Conservation (phyloP, 345 rosid genomes). For the Xanthoceras sorbifolium region DNA sequence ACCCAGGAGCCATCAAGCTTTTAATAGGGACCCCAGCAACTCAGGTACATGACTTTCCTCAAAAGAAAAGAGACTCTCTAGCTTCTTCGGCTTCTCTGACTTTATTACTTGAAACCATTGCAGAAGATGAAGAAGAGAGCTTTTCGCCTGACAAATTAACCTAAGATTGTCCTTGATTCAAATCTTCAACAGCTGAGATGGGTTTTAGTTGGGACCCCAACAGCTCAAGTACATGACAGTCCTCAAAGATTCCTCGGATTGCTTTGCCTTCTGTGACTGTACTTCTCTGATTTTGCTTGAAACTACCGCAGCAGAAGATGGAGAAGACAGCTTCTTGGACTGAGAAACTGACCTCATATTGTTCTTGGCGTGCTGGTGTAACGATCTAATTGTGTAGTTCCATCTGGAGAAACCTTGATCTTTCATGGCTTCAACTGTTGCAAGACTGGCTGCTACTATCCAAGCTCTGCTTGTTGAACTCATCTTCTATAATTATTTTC, state of each 20-base stretch:
- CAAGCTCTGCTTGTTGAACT: conserved; percentile 47
- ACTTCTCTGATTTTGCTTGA: conserved; percentile 9
- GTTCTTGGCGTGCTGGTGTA: conserved; percentile 50
- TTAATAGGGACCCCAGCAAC: not conserved
- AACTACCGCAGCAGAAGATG: conserved; percentile 34
- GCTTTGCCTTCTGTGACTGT: conserved; percentile 10
- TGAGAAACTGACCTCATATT: conserved; percentile 41
- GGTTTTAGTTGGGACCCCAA: conserved; percentile 48
- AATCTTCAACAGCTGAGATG: not conserved
- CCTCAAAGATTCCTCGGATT: conserved; percentile 49
- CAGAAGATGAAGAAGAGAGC: no score
- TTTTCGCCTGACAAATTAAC: no score
- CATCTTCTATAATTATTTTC: not conserved
- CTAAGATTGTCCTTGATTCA: no score
- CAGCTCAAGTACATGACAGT: conserved; percentile 63
- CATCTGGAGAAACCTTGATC: conserved; percentile 66
- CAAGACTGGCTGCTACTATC: conserved; percentile 50
- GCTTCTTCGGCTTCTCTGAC: conserved; percentile 14
- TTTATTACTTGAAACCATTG: conserved; percentile 4
- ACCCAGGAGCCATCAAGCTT: no score
- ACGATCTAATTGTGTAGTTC: conserved; percentile 46
- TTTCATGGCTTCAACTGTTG: conserved; percentile 63
- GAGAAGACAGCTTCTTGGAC: conserved; percentile 43
- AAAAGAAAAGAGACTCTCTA: no score
- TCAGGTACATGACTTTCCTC: conserved; percentile 52